Conservation (phyloP, 306 rosid species). For the Cicer judaicum region DNA sequence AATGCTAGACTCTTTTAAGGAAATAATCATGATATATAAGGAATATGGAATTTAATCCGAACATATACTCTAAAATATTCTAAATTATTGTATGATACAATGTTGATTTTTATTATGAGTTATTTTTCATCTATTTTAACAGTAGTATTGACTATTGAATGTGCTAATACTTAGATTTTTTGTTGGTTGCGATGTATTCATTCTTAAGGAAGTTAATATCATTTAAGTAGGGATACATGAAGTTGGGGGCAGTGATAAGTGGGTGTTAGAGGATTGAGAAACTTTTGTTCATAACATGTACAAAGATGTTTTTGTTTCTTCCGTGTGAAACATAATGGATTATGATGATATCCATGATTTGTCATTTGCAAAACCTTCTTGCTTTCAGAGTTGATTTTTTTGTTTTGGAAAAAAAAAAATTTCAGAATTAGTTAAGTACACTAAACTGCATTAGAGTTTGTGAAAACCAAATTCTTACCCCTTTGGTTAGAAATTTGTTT, state of each 20-base stretch:
- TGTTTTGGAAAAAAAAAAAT: no score
- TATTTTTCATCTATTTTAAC: neutral
- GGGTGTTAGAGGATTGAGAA: constrained; percentile 8
- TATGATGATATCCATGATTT: constrained; percentile 13
- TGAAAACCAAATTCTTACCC: constrained; percentile 17
- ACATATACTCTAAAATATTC: neutral
- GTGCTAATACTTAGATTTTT: constrained; percentile 11
- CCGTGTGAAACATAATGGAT: neutral
- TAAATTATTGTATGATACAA: neutral
- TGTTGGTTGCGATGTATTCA: neutral
- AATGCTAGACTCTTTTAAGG: neutral
- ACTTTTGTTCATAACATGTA: neutral
- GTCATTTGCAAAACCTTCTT: constrained; percentile 2
- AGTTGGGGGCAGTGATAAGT: neutral
- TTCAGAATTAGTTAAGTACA: neutral
- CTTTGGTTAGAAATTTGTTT: neutral
- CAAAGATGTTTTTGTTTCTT: neutral
- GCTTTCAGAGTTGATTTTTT: neutral
- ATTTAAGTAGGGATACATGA: constrained; percentile 13
- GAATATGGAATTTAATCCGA: neutral
- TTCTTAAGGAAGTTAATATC: neutral
- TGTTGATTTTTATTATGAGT: neutral
- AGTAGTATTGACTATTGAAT: constrained; percentile 2
- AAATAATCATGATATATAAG: neutral
- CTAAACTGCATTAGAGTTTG: neutral